Evolutionary conservation across 352 stramenopile species (phyloP).

Genomic region (Globisporangium emineosum): DNA sequence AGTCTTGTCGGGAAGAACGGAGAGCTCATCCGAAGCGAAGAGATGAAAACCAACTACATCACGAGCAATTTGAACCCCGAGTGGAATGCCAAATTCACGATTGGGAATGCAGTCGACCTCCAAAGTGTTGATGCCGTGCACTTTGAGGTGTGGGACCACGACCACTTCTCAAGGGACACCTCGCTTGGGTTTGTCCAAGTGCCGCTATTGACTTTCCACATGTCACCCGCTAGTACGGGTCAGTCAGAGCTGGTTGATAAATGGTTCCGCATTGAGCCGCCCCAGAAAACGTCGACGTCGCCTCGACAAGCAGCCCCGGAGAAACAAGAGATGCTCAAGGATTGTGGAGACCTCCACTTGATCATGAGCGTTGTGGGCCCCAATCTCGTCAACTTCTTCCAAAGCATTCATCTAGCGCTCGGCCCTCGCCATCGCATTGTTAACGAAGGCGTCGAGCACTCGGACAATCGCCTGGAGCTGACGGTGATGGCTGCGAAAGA

Average conservation of each 20-base stretch:
- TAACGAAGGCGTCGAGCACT: constrained; percentile 48
- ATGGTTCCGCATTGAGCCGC: constrained; percentile 64
- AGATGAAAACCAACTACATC: constrained; percentile 52
- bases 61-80: constrained; percentile 43
- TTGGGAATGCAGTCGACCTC: constrained; percentile 53
- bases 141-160: constrained; percentile 63
- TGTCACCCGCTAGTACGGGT: constrained; percentile 52
- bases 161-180: constrained; percentile 46
- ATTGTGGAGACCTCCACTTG: constrained; percentile 60
- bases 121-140: constrained; percentile 48
- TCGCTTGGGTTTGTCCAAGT: constrained; percentile 57
- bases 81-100: constrained; percentile 52
- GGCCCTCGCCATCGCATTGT: constrained; percentile 37
- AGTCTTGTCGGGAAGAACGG: constrained; percentile 62
- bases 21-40: constrained; percentile 46
- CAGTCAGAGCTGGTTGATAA: constrained; percentile 61
- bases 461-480: constrained; percentile 69
- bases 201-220: constrained; percentile 56
- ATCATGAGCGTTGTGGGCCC: constrained; percentile 60
- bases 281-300: constrained; percentile 26
- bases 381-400: constrained; percentile 70
- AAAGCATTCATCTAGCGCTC: constrained; percentile 33
- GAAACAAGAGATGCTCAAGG: constrained; percentile 38
- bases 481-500: constrained; percentile 45
- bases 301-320: constrained; percentile 26